Conservation (phyloP, 768 basidiomycete genomes). For the Serendipita sp. region DNA sequence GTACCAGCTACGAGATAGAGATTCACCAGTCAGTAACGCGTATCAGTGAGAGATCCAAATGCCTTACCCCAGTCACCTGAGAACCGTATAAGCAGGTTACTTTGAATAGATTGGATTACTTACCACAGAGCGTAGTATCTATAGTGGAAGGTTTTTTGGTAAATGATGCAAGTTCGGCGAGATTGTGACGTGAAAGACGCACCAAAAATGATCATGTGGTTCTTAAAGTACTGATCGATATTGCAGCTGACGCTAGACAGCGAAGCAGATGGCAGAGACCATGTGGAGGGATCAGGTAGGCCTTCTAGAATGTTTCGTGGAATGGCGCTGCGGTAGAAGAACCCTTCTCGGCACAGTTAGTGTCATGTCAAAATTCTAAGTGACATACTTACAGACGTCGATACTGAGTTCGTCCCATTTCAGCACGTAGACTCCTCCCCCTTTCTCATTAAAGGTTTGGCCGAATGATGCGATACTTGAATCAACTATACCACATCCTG, state of each 20-base stretch:
- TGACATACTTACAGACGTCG: conserved; percentile 46
- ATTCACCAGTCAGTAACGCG: not conserved
- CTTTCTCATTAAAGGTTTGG: conserved; percentile 58
- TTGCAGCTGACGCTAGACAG: conserved; percentile 42
- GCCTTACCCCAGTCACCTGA: not conserved
- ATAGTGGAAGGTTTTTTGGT: not conserved
- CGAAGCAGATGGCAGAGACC: conserved; percentile 53
- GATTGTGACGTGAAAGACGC: conserved; percentile 18
- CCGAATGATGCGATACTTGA: conserved; percentile 76
- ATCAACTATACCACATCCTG: conserved; percentile 66
- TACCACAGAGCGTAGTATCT: not conserved
- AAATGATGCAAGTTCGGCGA: not conserved
- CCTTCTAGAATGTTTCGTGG: conserved; percentile 50
- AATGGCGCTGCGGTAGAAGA: conserved; percentile 65
- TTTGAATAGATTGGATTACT: not conserved
- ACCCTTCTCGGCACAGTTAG: conserved; percentile 32
- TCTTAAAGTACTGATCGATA: conserved; percentile 40
- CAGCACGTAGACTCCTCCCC: conserved; percentile 80
- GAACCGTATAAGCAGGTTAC: too few species aligned
- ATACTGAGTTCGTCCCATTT: conserved; percentile 73
- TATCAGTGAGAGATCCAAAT: not conserved
- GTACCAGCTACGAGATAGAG: not conserved
- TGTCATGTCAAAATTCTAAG: not conserved
- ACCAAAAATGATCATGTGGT: conserved; percentile 69
- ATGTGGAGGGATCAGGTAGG: conserved; percentile 45